phyloP scores from a whole-genome alignment of 352 stramenopile species.

The Phytophthora syringae region DNA sequence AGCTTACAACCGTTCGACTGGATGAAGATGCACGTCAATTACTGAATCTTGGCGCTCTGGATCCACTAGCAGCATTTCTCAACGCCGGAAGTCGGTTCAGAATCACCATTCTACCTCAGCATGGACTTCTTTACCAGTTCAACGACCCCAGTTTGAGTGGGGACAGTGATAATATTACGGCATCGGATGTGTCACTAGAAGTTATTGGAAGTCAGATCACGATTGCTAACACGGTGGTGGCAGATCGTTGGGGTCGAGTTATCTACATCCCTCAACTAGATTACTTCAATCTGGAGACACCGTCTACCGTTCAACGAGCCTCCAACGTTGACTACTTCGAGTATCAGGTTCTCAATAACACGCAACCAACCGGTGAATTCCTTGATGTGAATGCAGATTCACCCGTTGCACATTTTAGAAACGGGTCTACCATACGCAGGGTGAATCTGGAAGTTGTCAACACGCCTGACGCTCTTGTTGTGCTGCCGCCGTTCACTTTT shows the following conservation, averaged over 20 bases:
- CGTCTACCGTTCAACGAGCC: neutral
- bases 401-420: constrained; percentile 8
- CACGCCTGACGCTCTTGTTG: constrained; percentile 45
- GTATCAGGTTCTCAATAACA: constrained; percentile 35
- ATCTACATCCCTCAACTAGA: constrained; percentile 56
- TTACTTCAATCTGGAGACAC: constrained; percentile 55
- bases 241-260: constrained; percentile 38
- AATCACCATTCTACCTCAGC: constrained; percentile 43
- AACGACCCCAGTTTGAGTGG: constrained; percentile 1
- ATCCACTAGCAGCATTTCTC: constrained; percentile 49
- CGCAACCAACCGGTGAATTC: constrained; percentile 6
- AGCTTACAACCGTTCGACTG: constrained; percentile 36
- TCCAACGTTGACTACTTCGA: constrained; percentile 41
- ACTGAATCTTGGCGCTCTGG: constrained; percentile 44
- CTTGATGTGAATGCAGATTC: constrained; percentile 21
- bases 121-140: constrained; percentile 67
- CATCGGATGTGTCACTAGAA: constrained; percentile 10
- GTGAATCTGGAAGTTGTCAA: constrained; percentile 65
- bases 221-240: constrained; percentile 13
- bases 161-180: neutral
- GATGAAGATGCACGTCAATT: constrained; percentile 59
- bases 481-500: constrained; percentile 56
- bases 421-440: constrained; percentile 27
- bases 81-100: constrained; percentile 35
- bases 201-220: constrained; percentile 32